phyloP scores from a whole-genome alignment of 2,329 filamentous ascomycete species.

The Penicillium sp. region DNA sequence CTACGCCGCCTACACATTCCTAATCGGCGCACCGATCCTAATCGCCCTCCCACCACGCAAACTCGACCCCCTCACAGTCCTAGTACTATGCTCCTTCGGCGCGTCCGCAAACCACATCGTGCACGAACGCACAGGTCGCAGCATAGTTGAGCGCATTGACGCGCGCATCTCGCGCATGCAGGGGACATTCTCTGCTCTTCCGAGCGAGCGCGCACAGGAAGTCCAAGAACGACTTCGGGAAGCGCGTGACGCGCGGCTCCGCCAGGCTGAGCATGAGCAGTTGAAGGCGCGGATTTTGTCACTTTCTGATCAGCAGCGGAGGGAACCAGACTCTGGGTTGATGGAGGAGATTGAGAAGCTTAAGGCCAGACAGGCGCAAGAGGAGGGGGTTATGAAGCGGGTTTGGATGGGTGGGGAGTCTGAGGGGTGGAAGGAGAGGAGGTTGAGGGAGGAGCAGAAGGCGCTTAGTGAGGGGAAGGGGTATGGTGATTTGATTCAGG shows the following conservation, averaged over 20 bases:
- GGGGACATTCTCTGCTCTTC: slow-evolving; percentile 21
- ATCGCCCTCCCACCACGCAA: slow-evolving; percentile 39
- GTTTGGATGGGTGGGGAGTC: slow-evolving; percentile 44
- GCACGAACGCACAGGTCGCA: slow-evolving; percentile 37
- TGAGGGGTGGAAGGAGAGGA: slow-evolving; percentile 45
- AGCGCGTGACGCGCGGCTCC: slow-evolving; percentile 24
- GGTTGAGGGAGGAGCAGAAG: slow-evolving; percentile 43
- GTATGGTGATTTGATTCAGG: slow-evolving; percentile 46
- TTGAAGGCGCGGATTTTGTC: slow-evolving; percentile 28
- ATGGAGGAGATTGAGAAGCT: slow-evolving; percentile 36
- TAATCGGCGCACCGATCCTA: slow-evolving; percentile 33
- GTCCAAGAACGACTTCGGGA: slow-evolving; percentile 33
- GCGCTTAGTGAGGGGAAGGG: slow-evolving; percentile 44
- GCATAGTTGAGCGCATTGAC: slow-evolving; percentile 35
- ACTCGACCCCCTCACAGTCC: slow-evolving; percentile 38
- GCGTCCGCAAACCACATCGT: slow-evolving; percentile 41
- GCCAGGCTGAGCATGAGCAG: slow-evolving; percentile 7
- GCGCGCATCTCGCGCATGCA: slow-evolving; percentile 24
- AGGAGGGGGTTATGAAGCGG: slow-evolving; percentile 30
- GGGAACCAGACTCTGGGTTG: slow-evolving; percentile 5
- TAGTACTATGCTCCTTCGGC: slow-evolving; percentile 39
- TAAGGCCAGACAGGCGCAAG: slow-evolving; percentile 29
- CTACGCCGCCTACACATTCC: slow-evolving; percentile 40
- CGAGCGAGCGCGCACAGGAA: slow-evolving; percentile 35
- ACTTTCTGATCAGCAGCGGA: slow-evolving; percentile 19